Percentiles rank a stretch among this genome's conserved stretches.
phyloP scores from a whole-genome alignment of 768 basidiomycete genomes.

The Agrocybe pediades region DNA sequence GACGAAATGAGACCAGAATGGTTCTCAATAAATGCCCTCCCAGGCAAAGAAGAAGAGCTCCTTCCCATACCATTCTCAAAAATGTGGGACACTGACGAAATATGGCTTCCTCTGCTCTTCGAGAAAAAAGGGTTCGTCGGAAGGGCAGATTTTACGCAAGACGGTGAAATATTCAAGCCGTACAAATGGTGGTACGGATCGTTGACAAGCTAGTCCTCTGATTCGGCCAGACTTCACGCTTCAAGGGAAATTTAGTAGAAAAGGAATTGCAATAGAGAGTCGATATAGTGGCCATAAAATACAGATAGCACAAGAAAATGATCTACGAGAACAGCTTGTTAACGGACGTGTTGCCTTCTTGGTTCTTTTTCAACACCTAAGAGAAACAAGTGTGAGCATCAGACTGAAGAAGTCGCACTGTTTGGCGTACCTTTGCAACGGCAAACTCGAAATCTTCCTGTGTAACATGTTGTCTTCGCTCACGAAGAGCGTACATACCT shows the following conservation, averaged over 20 bases:
- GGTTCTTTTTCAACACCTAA: conserved; percentile 92
- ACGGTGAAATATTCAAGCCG: conserved; percentile 30
- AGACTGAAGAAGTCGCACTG: background rate
- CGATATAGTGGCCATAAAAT: background rate
- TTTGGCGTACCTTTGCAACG: conserved; percentile 77
- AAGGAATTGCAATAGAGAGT: background rate
- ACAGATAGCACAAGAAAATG: conserved; percentile 6
- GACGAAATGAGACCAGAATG: conserved; percentile 90
- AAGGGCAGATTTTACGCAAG: conserved; percentile 43
- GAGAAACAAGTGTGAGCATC: background rate
- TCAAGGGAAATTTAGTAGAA: background rate
- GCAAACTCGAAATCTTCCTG: conserved; percentile 99
- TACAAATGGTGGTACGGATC: conserved; percentile 47
- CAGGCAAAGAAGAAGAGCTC: conserved; percentile 5
- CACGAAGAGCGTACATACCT: conserved; percentile 93
- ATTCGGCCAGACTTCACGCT: background rate
- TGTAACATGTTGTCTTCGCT: conserved; percentile 94
- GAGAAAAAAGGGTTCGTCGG: conserved; percentile 41
- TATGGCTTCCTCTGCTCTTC: conserved; percentile 70
- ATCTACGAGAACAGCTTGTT: conserved; percentile 90
- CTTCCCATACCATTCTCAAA: conserved; percentile 59
- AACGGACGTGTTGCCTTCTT: conserved; percentile 91
- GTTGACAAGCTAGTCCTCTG: background rate
- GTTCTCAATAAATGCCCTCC: conserved; percentile 45
- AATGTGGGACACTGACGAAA: conserved; percentile 62